A percentile compares a stretch with the other conserved stretches of the same genome.
phyloP scores from a whole-genome alignment of 2,329 filamentous ascomycete species.

The Nothomitra cinnamomea region DNA sequence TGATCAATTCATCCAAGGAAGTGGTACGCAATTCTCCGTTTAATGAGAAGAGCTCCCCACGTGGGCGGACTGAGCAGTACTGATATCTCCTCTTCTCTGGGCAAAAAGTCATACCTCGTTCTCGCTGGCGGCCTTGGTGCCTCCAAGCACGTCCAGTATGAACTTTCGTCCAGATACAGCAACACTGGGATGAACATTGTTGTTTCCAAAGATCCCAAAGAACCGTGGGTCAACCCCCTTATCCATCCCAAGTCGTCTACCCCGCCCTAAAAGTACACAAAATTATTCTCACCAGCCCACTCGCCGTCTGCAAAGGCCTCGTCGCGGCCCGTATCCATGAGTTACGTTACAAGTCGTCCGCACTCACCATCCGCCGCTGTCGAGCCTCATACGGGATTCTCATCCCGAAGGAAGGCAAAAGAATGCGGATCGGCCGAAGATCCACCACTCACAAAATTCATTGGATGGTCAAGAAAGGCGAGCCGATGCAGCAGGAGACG shows the following conservation, averaged over 20 bases:
- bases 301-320: slow-evolving; percentile 1
- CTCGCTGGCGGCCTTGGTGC: background rate
- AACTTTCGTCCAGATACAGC: background rate
- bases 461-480: background rate
- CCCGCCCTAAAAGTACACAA: background rate
- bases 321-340: background rate
- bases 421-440: background rate
- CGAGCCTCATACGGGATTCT: background rate
- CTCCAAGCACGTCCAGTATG: background rate
- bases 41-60: background rate
- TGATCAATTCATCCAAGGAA: background rate
- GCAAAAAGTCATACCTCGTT: background rate
- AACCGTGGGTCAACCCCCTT: background rate
- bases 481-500: background rate
- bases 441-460: background rate
- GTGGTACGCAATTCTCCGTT: background rate
- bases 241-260: background rate
- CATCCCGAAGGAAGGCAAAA: background rate
- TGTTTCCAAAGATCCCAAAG: background rate
- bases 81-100: background rate
- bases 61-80: background rate
- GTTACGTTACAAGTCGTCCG: background rate
- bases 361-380: background rate
- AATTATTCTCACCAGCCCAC: background rate
- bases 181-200: background rate